Percentiles rank a stretch among this genome's conserved stretches.
These are phyloP conservation scores for Microascus cirrosus DNA, from an alignment of 2,329 filamentous ascomycete genomes.

Conservation along the genomic window DNA sequence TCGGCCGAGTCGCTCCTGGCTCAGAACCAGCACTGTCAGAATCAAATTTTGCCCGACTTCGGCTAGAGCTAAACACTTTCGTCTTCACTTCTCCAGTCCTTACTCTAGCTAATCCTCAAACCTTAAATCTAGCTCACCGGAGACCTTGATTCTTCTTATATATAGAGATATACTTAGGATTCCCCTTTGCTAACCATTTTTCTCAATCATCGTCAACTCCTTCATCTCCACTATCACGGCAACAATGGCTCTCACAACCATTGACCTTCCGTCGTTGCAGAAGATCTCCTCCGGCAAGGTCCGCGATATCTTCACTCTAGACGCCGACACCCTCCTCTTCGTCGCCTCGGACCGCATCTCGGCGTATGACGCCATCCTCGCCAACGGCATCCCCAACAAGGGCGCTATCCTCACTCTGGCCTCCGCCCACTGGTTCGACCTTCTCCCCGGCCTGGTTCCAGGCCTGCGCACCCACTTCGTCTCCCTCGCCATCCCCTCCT, in stretches of 20 bases:
- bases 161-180: too few species aligned
- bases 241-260: constrained; percentile 14
- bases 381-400: constrained; percentile 51
- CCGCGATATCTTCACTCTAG: constrained; percentile 65
- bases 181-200: too few species aligned
- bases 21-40: background rate
- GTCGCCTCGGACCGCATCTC: constrained; percentile 85
- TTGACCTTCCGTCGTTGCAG: constrained; percentile 19
- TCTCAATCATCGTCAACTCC: background rate
- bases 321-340: constrained; percentile 57
- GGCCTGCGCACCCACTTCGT: constrained; percentile 41
- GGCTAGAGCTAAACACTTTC: background rate
- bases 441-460: constrained; percentile 31
- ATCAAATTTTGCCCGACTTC: background rate
- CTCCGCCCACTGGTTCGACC: constrained; percentile 42
- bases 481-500: constrained; percentile 26
- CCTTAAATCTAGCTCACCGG: background rate
- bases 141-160: too few species aligned
- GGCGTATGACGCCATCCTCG: constrained; percentile 86
- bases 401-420: constrained; percentile 33
- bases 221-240: background rate
- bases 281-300: constrained; percentile 51
- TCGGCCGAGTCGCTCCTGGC: background rate
- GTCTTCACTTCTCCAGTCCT: background rate
- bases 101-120: background rate